These are phyloP conservation scores for Dendrobium catenatum DNA, from an alignment of 106 monocot species.

Conservation along the genomic window DNA sequence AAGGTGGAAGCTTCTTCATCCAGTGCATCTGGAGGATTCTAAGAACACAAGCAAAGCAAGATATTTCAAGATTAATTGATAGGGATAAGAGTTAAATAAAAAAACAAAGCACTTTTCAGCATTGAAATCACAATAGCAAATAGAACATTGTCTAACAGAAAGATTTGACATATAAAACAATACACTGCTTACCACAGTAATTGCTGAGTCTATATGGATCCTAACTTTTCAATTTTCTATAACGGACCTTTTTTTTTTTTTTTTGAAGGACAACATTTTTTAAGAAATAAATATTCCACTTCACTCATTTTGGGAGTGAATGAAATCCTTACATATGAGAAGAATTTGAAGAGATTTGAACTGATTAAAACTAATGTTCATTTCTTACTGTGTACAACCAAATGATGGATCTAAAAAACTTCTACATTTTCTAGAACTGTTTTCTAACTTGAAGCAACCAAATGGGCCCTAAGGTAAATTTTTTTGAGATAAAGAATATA, in stretches of 20 bases:
- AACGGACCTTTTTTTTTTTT: background rate
- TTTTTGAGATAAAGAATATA: background rate
- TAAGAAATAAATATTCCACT: background rate
- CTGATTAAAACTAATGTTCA: background rate
- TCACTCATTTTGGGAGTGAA: no score
- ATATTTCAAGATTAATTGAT: no score
- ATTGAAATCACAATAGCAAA: background rate
- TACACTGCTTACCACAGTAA: background rate
- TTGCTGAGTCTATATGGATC: background rate
- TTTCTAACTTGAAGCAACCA: background rate
- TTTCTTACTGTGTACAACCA: background rate
- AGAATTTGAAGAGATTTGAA: background rate
- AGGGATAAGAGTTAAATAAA: background rate
- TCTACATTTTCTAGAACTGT: background rate
- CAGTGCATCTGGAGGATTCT: slow-evolving; percentile 17
- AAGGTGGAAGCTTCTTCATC: slow-evolving; percentile 13
- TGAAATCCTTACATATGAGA: background rate
- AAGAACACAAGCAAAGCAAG: slow-evolving; percentile 7
- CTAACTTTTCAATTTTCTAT: background rate
- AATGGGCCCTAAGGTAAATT: background rate
- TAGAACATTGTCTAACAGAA: background rate
- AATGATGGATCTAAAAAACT: background rate
- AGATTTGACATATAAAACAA: background rate
- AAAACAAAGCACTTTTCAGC: background rate
- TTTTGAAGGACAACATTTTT: background rate